A percentile compares a stretch with the other conserved stretches of the same genome.
Conservation (phyloP, 306 rosid species). For the Prunus dulcis region DNA sequence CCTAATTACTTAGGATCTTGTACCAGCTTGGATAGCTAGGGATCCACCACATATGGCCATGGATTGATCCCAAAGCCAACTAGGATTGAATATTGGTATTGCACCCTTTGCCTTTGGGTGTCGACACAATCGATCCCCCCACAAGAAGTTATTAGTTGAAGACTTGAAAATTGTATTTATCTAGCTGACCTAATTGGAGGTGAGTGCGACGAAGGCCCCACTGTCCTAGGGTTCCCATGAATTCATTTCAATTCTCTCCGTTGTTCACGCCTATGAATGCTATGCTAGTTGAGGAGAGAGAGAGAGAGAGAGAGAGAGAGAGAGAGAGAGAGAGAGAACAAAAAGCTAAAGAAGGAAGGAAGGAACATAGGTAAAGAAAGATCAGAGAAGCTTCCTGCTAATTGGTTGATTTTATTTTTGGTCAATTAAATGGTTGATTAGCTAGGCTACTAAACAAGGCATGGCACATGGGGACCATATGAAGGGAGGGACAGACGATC, state of each 20-base stretch:
- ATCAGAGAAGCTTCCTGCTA: not conserved
- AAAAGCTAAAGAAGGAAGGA: not conserved
- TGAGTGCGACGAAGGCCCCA: conserved; percentile 33
- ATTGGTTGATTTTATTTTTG: not conserved
- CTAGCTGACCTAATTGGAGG: not conserved
- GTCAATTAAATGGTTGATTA: not conserved
- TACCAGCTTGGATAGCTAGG: not conserved
- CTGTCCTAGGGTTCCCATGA: conserved; percentile 22
- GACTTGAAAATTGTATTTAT: not conserved
- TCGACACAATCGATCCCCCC: not conserved
- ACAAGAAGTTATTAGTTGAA: not conserved
- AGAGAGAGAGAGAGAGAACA: not conserved
- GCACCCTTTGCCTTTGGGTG: not conserved
- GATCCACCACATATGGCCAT: not conserved
- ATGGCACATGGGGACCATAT: conserved; percentile 35
- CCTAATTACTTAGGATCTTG: not conserved
- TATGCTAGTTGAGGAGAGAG: not conserved
- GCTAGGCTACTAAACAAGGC: conserved; percentile 9
- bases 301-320: no score
- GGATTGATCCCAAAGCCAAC: conserved; percentile 2
- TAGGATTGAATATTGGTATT: not conserved
- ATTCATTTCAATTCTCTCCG: conserved; percentile 30
- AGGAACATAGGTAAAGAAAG: not conserved
- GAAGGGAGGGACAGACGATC: not conserved
- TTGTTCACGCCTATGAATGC: conserved; percentile 36